These are phyloP conservation scores for Theileria orientalis DNA, from an alignment of 169 alveolate genomes.

Conservation along the genomic window DNA sequence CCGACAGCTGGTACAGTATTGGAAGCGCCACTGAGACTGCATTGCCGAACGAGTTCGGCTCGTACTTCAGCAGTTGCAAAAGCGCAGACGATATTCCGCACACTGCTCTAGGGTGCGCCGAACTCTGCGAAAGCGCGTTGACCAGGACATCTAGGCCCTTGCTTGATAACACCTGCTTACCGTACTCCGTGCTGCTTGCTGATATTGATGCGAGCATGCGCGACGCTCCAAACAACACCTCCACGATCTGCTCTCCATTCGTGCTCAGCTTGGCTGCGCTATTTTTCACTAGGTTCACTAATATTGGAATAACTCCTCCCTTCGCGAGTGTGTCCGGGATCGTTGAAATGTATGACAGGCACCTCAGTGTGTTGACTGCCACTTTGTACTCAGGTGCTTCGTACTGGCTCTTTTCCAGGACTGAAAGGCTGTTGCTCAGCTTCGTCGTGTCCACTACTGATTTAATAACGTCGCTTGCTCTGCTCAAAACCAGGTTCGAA, in stretches of 20 bases:
- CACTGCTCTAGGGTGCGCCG: conserved; percentile 75
- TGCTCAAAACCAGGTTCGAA: conserved; percentile 68
- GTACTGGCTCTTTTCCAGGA: conserved; percentile 78
- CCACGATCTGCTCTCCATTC: conserved; percentile 73
- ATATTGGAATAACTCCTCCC: conserved; percentile 85
- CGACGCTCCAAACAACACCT: conserved; percentile 84
- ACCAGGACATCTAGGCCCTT: conserved; percentile 87
- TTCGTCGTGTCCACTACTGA: conserved; percentile 84
- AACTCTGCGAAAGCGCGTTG: conserved; percentile 82
- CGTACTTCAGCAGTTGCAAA: conserved; percentile 68
- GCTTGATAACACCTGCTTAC: conserved; percentile 77
- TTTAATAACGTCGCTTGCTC: conserved; percentile 86
- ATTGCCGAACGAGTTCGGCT: conserved; percentile 67
- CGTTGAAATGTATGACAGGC: conserved; percentile 88
- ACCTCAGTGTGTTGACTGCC: conserved; percentile 84
- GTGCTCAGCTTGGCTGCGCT: conserved; percentile 79
- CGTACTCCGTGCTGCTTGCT: conserved; percentile 78
- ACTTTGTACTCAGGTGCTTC: conserved; percentile 86
- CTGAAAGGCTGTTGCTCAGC: conserved; percentile 79
- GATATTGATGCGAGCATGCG: conserved; percentile 85
- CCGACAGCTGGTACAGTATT: conserved; percentile 79
- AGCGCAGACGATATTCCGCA: conserved; percentile 85
- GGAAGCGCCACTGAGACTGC: conserved; percentile 82
- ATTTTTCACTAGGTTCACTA: conserved; percentile 83
- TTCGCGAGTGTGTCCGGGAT: conserved; percentile 86